These are phyloP conservation scores for Penicillium chermesinum DNA, from an alignment of 495 filamentous ascomycete species.

Conservation along the genomic window DNA sequence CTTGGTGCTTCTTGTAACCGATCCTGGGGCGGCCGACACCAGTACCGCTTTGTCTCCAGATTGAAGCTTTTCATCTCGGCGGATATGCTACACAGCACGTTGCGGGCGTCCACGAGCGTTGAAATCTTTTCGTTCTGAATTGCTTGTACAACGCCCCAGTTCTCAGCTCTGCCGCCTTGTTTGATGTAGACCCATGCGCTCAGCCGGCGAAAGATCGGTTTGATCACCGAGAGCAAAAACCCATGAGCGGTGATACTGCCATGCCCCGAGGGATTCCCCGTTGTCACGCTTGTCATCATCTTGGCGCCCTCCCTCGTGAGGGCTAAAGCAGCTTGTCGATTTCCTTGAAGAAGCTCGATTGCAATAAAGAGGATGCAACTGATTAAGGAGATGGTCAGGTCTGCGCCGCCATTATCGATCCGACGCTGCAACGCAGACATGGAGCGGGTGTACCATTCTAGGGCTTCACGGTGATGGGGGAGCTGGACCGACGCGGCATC, in stretches of 20 bases:
- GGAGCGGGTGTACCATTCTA: conserved; percentile 43
- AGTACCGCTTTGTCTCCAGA: conserved; percentile 7
- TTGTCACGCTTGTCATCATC: conserved; percentile 9
- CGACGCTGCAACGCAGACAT: conserved; percentile 31
- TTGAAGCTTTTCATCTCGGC: conserved; percentile 15
- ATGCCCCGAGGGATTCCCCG: neutral
- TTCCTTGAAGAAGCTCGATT: conserved; percentile 48
- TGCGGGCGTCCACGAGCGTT: conserved; percentile 14
- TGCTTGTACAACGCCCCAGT: neutral
- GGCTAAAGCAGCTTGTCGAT: conserved; percentile 39
- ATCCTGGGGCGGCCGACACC: neutral
- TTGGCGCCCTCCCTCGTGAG: conserved; percentile 35
- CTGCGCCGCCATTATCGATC: conserved; percentile 21
- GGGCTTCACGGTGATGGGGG: conserved; percentile 13
- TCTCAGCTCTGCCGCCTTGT: neutral
- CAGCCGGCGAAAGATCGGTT: conserved; percentile 15
- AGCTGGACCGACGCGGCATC: conserved; percentile 11
- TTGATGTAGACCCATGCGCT: conserved; percentile 12
- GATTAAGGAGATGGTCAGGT: conserved; percentile 38
- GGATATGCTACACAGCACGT: conserved; percentile 12
- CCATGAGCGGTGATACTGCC: neutral
- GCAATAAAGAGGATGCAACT: conserved; percentile 52
- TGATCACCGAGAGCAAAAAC: conserved; percentile 5
- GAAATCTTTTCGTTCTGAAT: neutral
- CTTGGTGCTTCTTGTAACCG: neutral